Base-by-base conservation (phyloP, 2,329 filamentous ascomycete genomes). In the Colletotrichum sp. region DNA sequence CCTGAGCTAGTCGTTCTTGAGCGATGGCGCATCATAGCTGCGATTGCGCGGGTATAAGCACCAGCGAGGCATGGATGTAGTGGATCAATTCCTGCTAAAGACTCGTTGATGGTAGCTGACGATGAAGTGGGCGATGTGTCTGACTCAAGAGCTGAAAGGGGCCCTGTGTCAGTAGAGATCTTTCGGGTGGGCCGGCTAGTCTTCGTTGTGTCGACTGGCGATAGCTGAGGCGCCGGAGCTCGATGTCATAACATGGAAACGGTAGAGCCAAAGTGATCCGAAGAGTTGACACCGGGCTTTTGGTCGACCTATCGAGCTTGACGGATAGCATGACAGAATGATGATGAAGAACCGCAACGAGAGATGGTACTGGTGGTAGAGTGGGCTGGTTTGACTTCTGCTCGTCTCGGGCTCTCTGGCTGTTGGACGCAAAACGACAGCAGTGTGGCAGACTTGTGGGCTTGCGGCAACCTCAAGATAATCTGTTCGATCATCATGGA, bases 251-350 rank as follows among this genome's bases (percentile, higher is more conserved):
- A 1, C 18, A 48, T 48, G 39, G 39, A 10, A n/a, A 48, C 3
- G 0, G 6, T 12, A 6, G 39, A 1, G 18, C 9, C 18, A 7
- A 12, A 48, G 18, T 3, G 13, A 36, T 36, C 1, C 34, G 34
- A 36, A 36, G 34, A 36, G 34, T 7, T 36, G 6, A 1, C 6
- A 36, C 0, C 0, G 34, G 0, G 34, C 13, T 14, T 6, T 43
- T 43, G 39, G 39, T 43, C 18, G 39, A 43, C 18, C 39, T 12
- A n/a, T 10, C 39, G 39, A 48, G 18, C 39, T n/a, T 48, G 18
- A 48, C 39, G 39, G 39, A 21, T 12, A 48, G 18, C n/a, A 48
- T 21, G 2, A 18, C 39, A n/a, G 39, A 48, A 48, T 21, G 43
- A 48, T 48, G 9, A 21, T 48, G 43, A 21, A 13, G n/a, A 52